Evolutionary conservation across 768 basidiomycete genomes (phyloP), one percentile per base, ranked within the genome.

Genomic region (Trametes elegans): DNA sequence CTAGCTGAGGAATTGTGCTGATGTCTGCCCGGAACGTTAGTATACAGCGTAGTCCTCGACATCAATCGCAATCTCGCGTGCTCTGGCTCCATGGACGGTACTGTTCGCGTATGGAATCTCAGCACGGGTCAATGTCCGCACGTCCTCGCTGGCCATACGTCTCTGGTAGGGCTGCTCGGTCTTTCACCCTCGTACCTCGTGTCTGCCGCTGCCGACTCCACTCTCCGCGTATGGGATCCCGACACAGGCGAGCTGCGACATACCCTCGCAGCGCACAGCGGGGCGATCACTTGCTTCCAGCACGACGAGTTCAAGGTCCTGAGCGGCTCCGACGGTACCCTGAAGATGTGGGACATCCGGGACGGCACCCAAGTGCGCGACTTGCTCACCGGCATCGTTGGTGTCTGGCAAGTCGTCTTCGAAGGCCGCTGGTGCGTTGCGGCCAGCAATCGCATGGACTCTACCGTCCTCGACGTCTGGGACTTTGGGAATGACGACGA

Each of bases 261-360:
- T 61, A 85, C 87, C 0, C 81, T 99, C 27, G 85, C 87, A 3
- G 93, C 91, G 1, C 96, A 98, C 69, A 89, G 88, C 6, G 96
- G 95, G 19, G 94, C 96, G n/a, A 98, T 99, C 62, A 98, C 97
- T 16, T 99, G 96, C 73, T 98, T 98, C 79, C 93, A 96, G 70
- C 94, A 97, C 62, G 96, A 98, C 69, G 95, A 98, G 68, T 93
- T 91, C 77, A 98, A 97, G 68, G 92, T 98, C 40, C 79, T 99
- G 26, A 92, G 89, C 64, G 96, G 96, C 11, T 91, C 89, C 13
- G 97, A 98, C 62, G 97, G 97, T 14, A 93, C 90, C 55, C 78
- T 99, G 63, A 98, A 98, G 78, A 90, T 98, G 86, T 99, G 97
- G 97, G 90, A 98, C 68, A 79, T 96, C 57, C 75, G 86, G 32